Base-by-base conservation (phyloP, 1,284 basidiomycete species). In the Ganoderma leucocontextum region DNA sequence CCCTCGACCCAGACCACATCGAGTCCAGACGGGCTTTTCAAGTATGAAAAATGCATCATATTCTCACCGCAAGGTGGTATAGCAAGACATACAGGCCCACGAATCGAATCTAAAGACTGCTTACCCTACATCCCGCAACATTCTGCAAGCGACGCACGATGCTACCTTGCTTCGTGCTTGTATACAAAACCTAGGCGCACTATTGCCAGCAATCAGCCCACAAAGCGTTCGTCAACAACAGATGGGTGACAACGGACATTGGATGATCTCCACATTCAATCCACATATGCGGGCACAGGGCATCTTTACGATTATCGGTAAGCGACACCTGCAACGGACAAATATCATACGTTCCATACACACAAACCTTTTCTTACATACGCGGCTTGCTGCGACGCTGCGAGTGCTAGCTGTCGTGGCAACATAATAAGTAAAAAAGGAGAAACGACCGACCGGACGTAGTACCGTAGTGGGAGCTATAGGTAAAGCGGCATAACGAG, bases 401-500 rank as follows among this genome's bases (percentile, higher is more conserved):
- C 38, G 8, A 41, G 38, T 29, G 58, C 58, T 60, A 60, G 38
- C 19, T n/a, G 58, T 42, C 58, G 22, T 13, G 60, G 52, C 25
- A 15, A 52, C 61, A 53, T 52, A 13, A 13, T 62, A 69, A 58
- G 64, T 62, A 42, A 55, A 44, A 49, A 68, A 49, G 65, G 63
- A 69, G 68, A 74, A 62, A 74, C 64, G 72, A 77, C 76, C 75
- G 72, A 77, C 76, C 76, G 76, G 75, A 76, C 75, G 75, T 61
- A 66, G 62, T 69, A 68, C 35, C 62, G 67, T 74, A 73, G 61
- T 62, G 66, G 69, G 59, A 44, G 68, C 63, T 71, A 74, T 65
- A 38, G 64, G 66, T 55, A 42, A 63, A 63, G 61, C 41, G 35
- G 52, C 38, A 66, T 66, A 70, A 62, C 64, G 71, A 69, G 35